Evolutionary conservation across 2,329 filamentous ascomycete species (phyloP).

Genomic region (Didymella glomerata): DNA sequence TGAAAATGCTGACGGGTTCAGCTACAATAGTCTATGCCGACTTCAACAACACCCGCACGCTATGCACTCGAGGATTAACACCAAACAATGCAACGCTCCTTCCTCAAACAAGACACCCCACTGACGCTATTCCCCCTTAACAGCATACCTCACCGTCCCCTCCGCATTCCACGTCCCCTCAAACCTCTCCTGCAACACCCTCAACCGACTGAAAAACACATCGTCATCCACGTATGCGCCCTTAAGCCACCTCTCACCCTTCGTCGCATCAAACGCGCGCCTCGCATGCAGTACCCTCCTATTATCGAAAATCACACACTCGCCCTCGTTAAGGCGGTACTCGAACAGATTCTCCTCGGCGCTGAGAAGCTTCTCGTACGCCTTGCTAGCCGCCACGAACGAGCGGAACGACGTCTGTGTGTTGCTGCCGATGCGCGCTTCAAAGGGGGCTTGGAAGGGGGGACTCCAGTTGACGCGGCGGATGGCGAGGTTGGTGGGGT

Average conservation of each 20-base stretch:
- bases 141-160: slow-evolving; percentile 38
- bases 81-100: slow-evolving; percentile 12
- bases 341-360: slow-evolving; percentile 68
- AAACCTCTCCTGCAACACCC: slow-evolving; percentile 53
- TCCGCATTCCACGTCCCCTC: slow-evolving; percentile 47
- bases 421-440: slow-evolving; percentile 45
- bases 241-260: slow-evolving; percentile 80
- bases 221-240: slow-evolving; percentile 82
- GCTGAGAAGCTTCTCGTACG: slow-evolving; percentile 69
- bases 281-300: slow-evolving; percentile 84
- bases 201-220: slow-evolving; percentile 61
- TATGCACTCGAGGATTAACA: slow-evolving; percentile 14
- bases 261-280: slow-evolving; percentile 72
- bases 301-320: slow-evolving; percentile 96
- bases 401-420: slow-evolving; percentile 38
- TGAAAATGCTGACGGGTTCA: neutral
- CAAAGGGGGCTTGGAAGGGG: slow-evolving; percentile 74
- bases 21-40: neutral
- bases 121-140: slow-evolving; percentile 9
- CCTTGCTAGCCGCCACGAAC: slow-evolving; percentile 55
- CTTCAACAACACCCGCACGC: neutral
- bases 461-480: slow-evolving; percentile 74
- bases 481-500: slow-evolving; percentile 48
- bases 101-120: neutral
- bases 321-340: slow-evolving; percentile 77